These are phyloP conservation scores for Aspergillus fumigatiaffinis DNA, from an alignment of 2,329 filamentous ascomycete genomes.

Conservation along the genomic window DNA sequence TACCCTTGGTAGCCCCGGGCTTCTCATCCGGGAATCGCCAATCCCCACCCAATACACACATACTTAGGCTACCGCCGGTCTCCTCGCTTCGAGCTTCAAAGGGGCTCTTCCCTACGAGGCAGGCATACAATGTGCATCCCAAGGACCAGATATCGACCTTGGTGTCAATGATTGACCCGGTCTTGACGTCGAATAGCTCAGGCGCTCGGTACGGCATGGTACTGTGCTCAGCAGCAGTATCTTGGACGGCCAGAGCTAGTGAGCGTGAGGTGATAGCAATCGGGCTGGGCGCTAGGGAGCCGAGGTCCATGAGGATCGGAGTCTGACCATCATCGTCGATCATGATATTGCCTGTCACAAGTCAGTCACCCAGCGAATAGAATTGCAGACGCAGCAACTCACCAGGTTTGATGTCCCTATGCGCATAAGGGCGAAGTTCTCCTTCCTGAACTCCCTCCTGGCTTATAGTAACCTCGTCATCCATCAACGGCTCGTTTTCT, in stretches of 20 bases:
- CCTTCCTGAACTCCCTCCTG: conserved; percentile 67
- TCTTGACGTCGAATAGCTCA: conserved; percentile 97
- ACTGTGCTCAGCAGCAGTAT: conserved; percentile 90
- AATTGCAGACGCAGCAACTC: neutral
- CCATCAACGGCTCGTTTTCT: conserved; percentile 80
- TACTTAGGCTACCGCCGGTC: conserved; percentile 86
- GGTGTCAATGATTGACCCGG: conserved; percentile 83
- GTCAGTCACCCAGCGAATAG: neutral
- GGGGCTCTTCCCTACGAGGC: conserved; percentile 90
- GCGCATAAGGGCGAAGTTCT: conserved; percentile 75
- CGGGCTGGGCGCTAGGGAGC: conserved; percentile 82
- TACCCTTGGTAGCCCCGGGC: conserved; percentile 58
- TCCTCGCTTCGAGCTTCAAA: conserved; percentile 96
- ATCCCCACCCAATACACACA: conserved; percentile 89
- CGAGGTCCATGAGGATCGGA: conserved; percentile 96
- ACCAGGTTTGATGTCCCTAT: conserved; percentile 97
- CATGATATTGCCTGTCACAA: conserved; percentile 78
- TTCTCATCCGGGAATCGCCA: conserved; percentile 92
- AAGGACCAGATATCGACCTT: conserved; percentile 98
- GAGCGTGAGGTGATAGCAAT: conserved; percentile 86
- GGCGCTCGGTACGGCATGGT: conserved; percentile 99
- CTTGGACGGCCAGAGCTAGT: conserved; percentile 85
- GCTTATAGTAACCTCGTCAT: conserved; percentile 65
- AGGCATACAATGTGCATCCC: conserved; percentile 96
- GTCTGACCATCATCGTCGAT: conserved; percentile 84